Evolutionary conservation across 2,329 filamentous ascomycete genomes (phyloP).

Genomic region (Ascomycota sp.): DNA sequence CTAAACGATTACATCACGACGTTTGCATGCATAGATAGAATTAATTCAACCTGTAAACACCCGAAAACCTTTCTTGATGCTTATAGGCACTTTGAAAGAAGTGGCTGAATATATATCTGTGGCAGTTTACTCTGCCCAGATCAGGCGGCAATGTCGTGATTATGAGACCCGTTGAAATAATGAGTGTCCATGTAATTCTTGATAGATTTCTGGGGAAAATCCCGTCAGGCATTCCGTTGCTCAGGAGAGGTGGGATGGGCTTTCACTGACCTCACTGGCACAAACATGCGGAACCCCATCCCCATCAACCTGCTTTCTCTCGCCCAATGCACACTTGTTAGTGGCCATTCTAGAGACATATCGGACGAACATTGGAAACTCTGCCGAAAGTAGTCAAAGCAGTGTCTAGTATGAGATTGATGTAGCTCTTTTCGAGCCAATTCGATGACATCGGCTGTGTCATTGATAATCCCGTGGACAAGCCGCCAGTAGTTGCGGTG

Average conservation of each 20-base stretch:
- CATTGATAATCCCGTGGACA: constrained; percentile 1
- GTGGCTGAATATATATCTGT: too few species aligned
- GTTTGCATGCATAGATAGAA: too few species aligned
- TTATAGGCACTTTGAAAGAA: too few species aligned
- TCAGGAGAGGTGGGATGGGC: background rate
- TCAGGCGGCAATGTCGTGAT: constrained; percentile 1
- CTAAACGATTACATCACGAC: too few species aligned
- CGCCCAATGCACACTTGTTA: background rate
- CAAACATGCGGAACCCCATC: constrained; percentile 1
- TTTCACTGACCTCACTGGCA: constrained; percentile 1
- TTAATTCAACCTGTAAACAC: too few species aligned
- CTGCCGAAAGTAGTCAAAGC: constrained; percentile 20
- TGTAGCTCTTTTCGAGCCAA: background rate
- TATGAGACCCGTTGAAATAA: constrained; percentile 1
- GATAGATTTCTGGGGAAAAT: constrained; percentile 1
- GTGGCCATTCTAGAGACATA: constrained; percentile 3
- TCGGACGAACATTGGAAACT: constrained; percentile 17
- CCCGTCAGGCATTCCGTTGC: too few species aligned
- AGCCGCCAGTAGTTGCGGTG: constrained; percentile 2
- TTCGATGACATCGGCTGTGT: constrained; percentile 1
- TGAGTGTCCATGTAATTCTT: constrained; percentile 1
- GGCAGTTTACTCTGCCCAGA: too few species aligned
- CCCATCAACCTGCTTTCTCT: constrained; percentile 1
- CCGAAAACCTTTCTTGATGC: too few species aligned
- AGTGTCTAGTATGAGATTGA: constrained; percentile 14